Percentiles rank a stretch among this genome's conserved stretches.
These are phyloP conservation scores for Shiraia sp. DNA, from an alignment of 2,329 filamentous ascomycete genomes.

Conservation along the genomic window DNA sequence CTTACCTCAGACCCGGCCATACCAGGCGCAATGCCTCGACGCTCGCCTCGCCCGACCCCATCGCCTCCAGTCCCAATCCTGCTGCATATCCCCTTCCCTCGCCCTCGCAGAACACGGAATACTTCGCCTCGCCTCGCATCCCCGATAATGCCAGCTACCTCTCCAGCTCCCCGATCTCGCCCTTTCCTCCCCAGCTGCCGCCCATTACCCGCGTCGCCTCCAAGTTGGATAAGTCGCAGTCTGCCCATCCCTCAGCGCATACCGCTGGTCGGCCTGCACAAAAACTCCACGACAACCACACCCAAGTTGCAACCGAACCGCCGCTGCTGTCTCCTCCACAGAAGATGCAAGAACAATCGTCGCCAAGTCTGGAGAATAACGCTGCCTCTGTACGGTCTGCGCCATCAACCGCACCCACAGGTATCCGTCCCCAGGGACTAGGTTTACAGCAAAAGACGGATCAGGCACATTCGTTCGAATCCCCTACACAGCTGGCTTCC, in stretches of 20 bases:
- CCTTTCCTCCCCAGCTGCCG: slow-evolving; percentile 44
- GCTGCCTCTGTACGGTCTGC: slow-evolving; percentile 23
- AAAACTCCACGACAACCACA: slow-evolving; percentile 8
- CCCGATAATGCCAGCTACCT: slow-evolving; percentile 33
- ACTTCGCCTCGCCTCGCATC: slow-evolving; percentile 36
- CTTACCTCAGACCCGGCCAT: slow-evolving; percentile 45
- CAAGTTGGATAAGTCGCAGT: slow-evolving; percentile 29
- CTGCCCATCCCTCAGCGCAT: slow-evolving; percentile 11
- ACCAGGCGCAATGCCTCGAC: slow-evolving; percentile 45
- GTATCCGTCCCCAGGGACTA: slow-evolving; percentile 33
- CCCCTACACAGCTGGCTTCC: slow-evolving; percentile 20
- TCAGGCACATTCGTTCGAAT: slow-evolving; percentile 16
- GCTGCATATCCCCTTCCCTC: slow-evolving; percentile 29
- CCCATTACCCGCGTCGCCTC: slow-evolving; percentile 46
- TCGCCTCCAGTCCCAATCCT: slow-evolving; percentile 19
- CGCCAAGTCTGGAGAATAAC: slow-evolving; percentile 24
- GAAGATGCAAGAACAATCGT: slow-evolving; percentile 18
- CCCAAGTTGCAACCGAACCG: slow-evolving; percentile 13
- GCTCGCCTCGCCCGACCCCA: slow-evolving; percentile 39
- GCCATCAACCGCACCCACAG: slow-evolving; percentile 31
- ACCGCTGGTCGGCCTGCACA: slow-evolving; percentile 12
- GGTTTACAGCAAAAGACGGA: slow-evolving; percentile 29
- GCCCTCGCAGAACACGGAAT: slow-evolving; percentile 34
- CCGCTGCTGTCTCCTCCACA: slow-evolving; percentile 25
- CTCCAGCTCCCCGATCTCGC: slow-evolving; percentile 43